These are phyloP conservation scores for Talaromyces stipitatus DNA, from an alignment of 495 filamentous ascomycete genomes.

Conservation along the genomic window DNA sequence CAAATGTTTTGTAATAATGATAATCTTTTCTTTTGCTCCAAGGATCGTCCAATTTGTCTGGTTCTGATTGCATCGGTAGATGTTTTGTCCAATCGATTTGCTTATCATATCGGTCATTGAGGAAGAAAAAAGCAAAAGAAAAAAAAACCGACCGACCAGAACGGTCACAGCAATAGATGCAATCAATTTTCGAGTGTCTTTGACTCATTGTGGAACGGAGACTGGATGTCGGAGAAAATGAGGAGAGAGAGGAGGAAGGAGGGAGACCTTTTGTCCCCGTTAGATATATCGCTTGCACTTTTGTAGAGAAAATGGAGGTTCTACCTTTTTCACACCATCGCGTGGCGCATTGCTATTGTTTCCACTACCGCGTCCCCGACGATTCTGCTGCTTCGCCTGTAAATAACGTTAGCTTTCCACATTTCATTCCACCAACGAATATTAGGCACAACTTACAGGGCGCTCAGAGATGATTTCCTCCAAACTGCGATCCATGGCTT, in stretches of 20 bases:
- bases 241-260: conserved; percentile 20
- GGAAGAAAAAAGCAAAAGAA: neutral
- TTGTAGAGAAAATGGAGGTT: neutral
- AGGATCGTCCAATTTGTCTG: neutral
- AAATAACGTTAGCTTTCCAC: neutral
- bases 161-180: neutral
- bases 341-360: conserved; percentile 52
- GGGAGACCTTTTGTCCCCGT: conserved; percentile 8
- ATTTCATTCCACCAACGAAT: neutral
- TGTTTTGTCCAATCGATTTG: neutral
- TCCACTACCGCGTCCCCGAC: conserved; percentile 48
- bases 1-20: conserved; percentile 14
- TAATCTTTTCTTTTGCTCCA: neutral
- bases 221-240: neutral
- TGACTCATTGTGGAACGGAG: neutral
- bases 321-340: conserved; percentile 78
- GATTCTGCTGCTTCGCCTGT: conserved; percentile 17
- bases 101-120: conserved; percentile 12
- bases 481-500: conserved; percentile 68
- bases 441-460: conserved; percentile 45
- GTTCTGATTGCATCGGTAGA: neutral
- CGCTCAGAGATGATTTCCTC: conserved; percentile 81
- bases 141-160: neutral
- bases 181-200: neutral
- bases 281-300: neutral